Conservation (phyloP, 257 asterid species). For the Thymus quinquecostatus region DNA sequence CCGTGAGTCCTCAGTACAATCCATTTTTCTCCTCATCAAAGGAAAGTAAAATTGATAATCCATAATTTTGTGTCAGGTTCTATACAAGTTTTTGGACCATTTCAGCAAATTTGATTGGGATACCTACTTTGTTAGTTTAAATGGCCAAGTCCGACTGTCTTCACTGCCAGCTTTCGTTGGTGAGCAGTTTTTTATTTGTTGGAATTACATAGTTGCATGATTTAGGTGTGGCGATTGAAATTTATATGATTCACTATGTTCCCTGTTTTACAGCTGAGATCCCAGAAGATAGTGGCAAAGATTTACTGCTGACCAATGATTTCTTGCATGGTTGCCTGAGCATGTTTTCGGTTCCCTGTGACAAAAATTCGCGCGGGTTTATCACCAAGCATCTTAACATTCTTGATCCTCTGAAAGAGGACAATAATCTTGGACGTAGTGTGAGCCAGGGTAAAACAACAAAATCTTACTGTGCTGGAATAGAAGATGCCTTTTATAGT, state of each 20-base stretch:
- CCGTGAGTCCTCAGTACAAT: slow-evolving; percentile 53
- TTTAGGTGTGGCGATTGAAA: slow-evolving; percentile 22
- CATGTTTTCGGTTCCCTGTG: slow-evolving; percentile 67
- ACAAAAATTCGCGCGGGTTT: slow-evolving; percentile 52
- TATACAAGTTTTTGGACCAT: slow-evolving; percentile 80
- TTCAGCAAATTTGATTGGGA: slow-evolving; percentile 95
- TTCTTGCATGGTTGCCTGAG: slow-evolving; percentile 58
- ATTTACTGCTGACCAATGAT: slow-evolving; percentile 64
- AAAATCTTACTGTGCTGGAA: slow-evolving; percentile 1
- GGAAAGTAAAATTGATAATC: slow-evolving; percentile 23
- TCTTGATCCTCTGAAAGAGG: slow-evolving; percentile 78
- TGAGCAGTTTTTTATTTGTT: slow-evolving; percentile 41
- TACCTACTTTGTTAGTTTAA: slow-evolving; percentile 65
- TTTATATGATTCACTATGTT: slow-evolving; percentile 22
- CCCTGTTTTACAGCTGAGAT: slow-evolving; percentile 56
- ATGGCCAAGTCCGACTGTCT: slow-evolving; percentile 69
- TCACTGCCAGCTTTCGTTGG: slow-evolving; percentile 72
- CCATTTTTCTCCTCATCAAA: slow-evolving; percentile 25
- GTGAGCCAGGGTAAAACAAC: slow-evolving; percentile 68
- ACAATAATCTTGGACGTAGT: slow-evolving; percentile 87
- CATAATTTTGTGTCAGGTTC: slow-evolving; percentile 54
- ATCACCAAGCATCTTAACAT: slow-evolving; percentile 72
- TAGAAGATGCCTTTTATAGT: slow-evolving; percentile 4
- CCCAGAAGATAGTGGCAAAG: slow-evolving; percentile 57
- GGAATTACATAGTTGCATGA: neutral